Base-by-base conservation (phyloP, 1,139 yeast species). In the Yamadazyma jaroonii region DNA sequence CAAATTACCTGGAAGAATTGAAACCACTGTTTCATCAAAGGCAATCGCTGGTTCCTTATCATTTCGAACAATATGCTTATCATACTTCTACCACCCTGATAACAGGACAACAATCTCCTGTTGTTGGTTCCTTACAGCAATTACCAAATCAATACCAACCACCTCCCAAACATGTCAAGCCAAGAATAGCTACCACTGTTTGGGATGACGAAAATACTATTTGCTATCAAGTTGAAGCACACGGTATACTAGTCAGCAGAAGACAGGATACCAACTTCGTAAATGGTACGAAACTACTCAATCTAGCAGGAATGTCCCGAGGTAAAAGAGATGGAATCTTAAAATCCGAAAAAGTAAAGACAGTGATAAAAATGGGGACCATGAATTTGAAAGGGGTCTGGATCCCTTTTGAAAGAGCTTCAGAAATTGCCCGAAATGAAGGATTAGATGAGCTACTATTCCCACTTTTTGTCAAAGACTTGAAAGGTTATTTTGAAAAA, bases 271-370 rank as follows among this genome's bases (percentile, higher is more conserved):
- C 66, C 15, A 62, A 74, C 47, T 76, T 64, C 57, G 61, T 77
- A 31, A 77, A 77, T 46, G 82, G 81, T 0, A 77, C 82, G 7
- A 77, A 77, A 46, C 70, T 90, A 47, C 69, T 90, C 45, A 90
- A 90, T 57, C 96, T 89, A 20, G 92, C 96, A 9, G 92, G 89
- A 40, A 86, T 92, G 92, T 88, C 97, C 9, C 76, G 98, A 47
- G 98, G 98, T 10, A 82, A 95, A 47, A 75, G 98, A 47, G 98
- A 90, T 62, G 97, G 97, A 9, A 84, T 92, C 45, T 69, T 76
- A 32, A 76, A 76, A 44, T 57, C 72, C 3, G 81, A 76, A 44
- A 66, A 62, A 43, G 51, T 54, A 3, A 60, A 74, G 26, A 57
- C 51, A 17, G 81, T 76, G 0, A 74, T 76, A 12, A 74, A 74